Percentiles rank a stretch among this genome's conserved stretches.
phyloP scores from a whole-genome alignment of 345 rosid genomes.

The Microthlaspi erraticum region DNA sequence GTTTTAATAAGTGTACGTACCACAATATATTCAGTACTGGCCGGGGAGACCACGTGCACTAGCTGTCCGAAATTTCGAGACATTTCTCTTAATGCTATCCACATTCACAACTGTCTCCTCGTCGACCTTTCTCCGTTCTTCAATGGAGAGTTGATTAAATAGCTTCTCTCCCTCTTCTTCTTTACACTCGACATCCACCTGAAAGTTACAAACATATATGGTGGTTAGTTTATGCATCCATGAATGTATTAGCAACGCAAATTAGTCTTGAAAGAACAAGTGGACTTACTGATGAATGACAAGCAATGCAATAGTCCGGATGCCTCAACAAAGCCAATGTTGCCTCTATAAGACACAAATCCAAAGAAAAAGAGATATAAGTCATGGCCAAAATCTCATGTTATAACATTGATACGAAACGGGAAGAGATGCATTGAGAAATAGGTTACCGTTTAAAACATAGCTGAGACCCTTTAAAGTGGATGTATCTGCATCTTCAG shows the following conservation, averaged over 20 bases:
- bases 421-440: background rate
- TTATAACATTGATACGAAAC: too few species aligned
- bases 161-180: conserved; percentile 85
- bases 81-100: conserved; percentile 61
- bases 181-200: conserved; percentile 80
- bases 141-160: conserved; percentile 91
- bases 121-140: conserved; percentile 92
- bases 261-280: background rate
- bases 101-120: conserved; percentile 87
- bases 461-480: conserved; percentile 77
- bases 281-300: conserved; percentile 81
- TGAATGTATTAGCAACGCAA: too few species aligned
- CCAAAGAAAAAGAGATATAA: too few species aligned
- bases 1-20: too few species aligned
- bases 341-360: conserved; percentile 78
- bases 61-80: conserved; percentile 54
- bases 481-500: conserved; percentile 86
- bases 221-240: conserved; percentile 26
- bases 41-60: too few species aligned
- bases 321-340: conserved; percentile 86
- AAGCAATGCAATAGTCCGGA: conserved; percentile 96
- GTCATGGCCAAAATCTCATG: too few species aligned
- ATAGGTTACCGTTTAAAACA: conserved; percentile 73
- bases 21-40: conserved; percentile 79
- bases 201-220: conserved; percentile 17